Evolutionary conservation across 345 rosid genomes (phyloP).

Genomic region (Iberis pinnata): DNA sequence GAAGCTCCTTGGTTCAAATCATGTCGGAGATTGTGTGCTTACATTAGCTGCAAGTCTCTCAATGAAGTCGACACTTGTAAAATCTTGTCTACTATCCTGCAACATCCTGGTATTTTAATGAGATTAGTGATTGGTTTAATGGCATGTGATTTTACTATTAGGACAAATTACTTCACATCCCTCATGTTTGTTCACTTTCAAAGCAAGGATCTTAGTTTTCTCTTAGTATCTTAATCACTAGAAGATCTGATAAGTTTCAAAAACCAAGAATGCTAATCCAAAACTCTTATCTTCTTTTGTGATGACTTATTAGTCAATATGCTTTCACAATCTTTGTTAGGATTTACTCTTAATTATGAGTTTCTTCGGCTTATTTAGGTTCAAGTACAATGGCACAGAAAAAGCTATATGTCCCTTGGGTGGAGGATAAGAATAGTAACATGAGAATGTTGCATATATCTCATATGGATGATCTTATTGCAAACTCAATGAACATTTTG

Average conservation of each 20-base stretch:
- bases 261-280: background rate
- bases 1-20: slow-evolving; percentile 87
- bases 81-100: slow-evolving; percentile 48
- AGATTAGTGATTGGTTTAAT: background rate
- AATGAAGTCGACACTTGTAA: slow-evolving; percentile 78
- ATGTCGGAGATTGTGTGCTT: slow-evolving; percentile 67
- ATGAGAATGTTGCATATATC: slow-evolving; percentile 84
- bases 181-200: background rate
- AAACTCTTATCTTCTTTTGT: background rate
- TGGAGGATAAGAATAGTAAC: slow-evolving; percentile 86
- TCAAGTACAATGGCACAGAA: slow-evolving; percentile 31
- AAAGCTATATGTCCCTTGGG: slow-evolving; percentile 82
- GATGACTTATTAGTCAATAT: background rate
- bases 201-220: background rate
- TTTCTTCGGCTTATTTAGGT: slow-evolving; percentile 29
- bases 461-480: slow-evolving; percentile 60
- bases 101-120: slow-evolving; percentile 26
- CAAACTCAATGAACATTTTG: slow-evolving; percentile 86
- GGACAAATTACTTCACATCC: background rate
- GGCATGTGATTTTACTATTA: background rate
- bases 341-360: background rate
- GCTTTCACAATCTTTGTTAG: background rate
- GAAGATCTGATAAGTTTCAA: no score
- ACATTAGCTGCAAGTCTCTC: slow-evolving; percentile 71
- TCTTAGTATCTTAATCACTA: background rate